Evolutionary conservation across 1,284 basidiomycete genomes (phyloP).

Genomic region (Limonomyces culmigenus): DNA sequence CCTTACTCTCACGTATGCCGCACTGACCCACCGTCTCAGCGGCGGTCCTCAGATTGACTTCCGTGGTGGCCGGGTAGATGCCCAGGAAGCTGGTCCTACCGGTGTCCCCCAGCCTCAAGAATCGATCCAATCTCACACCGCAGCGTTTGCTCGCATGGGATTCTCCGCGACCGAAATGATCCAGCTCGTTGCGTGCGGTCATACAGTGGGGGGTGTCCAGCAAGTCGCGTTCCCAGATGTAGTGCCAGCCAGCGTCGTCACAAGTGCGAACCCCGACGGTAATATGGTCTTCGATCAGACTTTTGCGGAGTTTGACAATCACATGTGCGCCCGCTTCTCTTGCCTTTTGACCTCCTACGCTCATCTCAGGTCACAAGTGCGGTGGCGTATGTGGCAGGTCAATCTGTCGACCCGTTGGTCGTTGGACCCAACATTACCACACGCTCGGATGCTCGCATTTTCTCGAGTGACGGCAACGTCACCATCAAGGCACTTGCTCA

Average conservation of each 20-base stretch:
- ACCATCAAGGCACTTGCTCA: conserved; percentile 10
- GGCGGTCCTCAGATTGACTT: conserved; percentile 9
- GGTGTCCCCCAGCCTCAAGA: conserved; percentile 14
- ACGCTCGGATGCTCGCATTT: conserved; percentile 10
- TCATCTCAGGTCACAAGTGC: conserved; percentile 5
- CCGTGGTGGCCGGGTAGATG: conserved; percentile 12
- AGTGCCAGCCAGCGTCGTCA: conserved; percentile 2
- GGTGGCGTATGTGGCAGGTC: conserved; percentile 8
- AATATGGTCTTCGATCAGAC: conserved; percentile 8
- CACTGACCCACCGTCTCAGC: not conserved
- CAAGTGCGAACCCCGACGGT: not conserved
- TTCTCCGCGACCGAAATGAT: conserved; percentile 12
- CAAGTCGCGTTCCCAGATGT: conserved; percentile 12
- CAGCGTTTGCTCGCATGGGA: conserved; percentile 7
- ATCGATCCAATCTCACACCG: conserved; percentile 7
- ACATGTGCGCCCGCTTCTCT: conserved; percentile 4
- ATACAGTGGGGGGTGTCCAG: conserved; percentile 13
- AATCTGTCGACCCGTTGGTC: conserved; percentile 9
- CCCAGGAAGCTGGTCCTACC: conserved; percentile 8
- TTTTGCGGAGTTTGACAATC: conserved; percentile 7
- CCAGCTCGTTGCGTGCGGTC: conserved; percentile 12
- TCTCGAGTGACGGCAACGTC: conserved; percentile 10
- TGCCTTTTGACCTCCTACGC: not conserved
- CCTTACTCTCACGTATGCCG: not conserved
- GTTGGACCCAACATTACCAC: conserved; percentile 7